phyloP scores from a whole-genome alignment of 164 flowering plant species.

The Vitis rupestris region DNA sequence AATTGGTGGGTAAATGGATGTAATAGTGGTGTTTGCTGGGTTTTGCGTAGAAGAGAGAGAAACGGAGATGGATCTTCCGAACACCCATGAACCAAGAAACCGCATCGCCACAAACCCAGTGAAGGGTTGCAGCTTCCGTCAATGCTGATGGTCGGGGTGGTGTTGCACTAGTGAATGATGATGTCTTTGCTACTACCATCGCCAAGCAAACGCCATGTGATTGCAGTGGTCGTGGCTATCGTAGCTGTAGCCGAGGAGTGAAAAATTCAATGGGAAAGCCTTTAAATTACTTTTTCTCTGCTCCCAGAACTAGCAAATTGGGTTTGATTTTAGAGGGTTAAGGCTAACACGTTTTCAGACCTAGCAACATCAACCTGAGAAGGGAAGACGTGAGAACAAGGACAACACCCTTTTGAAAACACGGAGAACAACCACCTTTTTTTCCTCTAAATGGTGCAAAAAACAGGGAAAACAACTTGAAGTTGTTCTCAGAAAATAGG shows the following conservation, averaged over 20 bases:
- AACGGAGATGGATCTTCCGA: slow-evolving; percentile 54
- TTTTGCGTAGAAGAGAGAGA: slow-evolving; percentile 46
- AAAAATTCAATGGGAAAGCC: no score
- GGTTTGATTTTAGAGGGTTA: no score
- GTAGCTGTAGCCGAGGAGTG: slow-evolving; percentile 29
- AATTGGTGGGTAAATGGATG: neutral
- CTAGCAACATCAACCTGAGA: no score
- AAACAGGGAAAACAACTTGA: no score
- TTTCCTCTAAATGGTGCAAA: no score
- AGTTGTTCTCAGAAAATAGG: no score
- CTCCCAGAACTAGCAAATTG: no score
- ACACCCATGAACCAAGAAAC: slow-evolving; percentile 30
- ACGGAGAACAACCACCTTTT: no score
- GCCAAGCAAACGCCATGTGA: slow-evolving; percentile 38
- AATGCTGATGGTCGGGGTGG: neutral
- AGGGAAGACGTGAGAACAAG: no score
- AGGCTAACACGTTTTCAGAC: no score
- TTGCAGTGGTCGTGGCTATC: slow-evolving; percentile 39
- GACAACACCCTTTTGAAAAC: no score
- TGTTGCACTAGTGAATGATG: neutral
- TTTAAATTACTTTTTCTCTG: no score
- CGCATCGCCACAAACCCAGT: slow-evolving; percentile 8
- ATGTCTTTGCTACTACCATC: neutral
- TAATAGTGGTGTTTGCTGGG: neutral
- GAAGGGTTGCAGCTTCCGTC: neutral